Conservation (phyloP, 1,284 basidiomycete species). For the Tilletia horrida region DNA sequence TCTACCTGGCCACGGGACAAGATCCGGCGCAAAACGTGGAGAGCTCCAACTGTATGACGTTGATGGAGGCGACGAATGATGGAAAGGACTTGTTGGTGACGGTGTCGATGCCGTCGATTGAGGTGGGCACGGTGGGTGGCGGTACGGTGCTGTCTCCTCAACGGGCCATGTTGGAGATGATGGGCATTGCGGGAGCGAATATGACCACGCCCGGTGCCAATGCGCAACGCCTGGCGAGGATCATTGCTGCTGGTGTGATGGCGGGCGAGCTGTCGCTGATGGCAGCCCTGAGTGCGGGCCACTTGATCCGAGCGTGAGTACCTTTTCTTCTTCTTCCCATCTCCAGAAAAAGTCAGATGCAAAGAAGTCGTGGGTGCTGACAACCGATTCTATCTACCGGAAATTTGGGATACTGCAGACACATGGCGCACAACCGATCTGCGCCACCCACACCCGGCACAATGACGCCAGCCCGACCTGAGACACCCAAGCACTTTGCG, state of each 20-base stretch:
- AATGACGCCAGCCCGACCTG: slow-evolving; percentile 42
- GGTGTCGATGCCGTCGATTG: slow-evolving; percentile 54
- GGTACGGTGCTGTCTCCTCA: slow-evolving; percentile 64
- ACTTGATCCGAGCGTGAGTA: slow-evolving; percentile 39
- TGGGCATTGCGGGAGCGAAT: slow-evolving; percentile 50
- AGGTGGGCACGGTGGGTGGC: slow-evolving; percentile 77
- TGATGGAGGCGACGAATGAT: slow-evolving; percentile 92
- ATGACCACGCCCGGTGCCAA: slow-evolving; percentile 50
- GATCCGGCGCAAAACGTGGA: slow-evolving; percentile 99
- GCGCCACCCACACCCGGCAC: slow-evolving; percentile 51
- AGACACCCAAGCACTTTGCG: slow-evolving; percentile 44
- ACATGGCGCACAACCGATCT: slow-evolving; percentile 54
- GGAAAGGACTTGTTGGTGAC: slow-evolving; percentile 75
- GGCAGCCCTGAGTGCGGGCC: slow-evolving; percentile 50
- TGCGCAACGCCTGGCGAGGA: slow-evolving; percentile 51
- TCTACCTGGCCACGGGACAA: slow-evolving; percentile 95
- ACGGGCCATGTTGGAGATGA: slow-evolving; percentile 51
- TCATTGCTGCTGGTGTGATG: slow-evolving; percentile 54
- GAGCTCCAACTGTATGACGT: slow-evolving; percentile 94
- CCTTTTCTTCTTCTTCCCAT: background rate
- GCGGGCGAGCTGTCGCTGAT: slow-evolving; percentile 53
- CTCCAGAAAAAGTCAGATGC: too few species aligned
- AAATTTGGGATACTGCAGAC: slow-evolving; percentile 18
- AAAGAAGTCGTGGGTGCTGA: too few species aligned
- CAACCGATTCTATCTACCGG: background rate